Base-by-base conservation (phyloP, 108 stramenopile genomes). In the Craspedostauros australis region DNA sequence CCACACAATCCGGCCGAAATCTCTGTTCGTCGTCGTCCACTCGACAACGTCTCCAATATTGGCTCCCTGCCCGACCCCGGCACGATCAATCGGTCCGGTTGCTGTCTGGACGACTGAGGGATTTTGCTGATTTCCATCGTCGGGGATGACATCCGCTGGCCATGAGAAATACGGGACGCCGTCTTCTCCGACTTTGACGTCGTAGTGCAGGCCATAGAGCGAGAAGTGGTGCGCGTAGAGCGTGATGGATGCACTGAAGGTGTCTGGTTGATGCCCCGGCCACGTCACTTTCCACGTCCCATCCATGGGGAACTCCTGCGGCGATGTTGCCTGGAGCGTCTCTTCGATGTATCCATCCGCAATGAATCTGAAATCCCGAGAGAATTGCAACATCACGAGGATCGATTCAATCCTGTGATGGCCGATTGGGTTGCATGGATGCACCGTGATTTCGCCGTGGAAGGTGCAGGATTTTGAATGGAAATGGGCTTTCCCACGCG, bases 231-330 rank as follows among this genome's bases (percentile, higher is more conserved):
- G 25, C 15, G 21, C 40, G 40, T 57, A 50, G 49, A 43, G 31
- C 5, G 40, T 24, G 0, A 39, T 26, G 23, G 31, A 9, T 4
- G 36, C 45, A 12, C 2, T n/a, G 11, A 4, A 18, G 0, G 15
- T 12, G 27, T 57, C 36, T n/a, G 21, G 31, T 7, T 37, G 18
- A 23, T 11, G 27, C 5, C 46, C 5, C 34, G 60, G 46, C 39
- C 37, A 62, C 41, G 33, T 28, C 3, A 71, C 72, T 23, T 36
- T 59, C 77, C 77, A 79, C 20, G 23, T 22, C n/a, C 77, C 77
- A 72, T 73, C 72, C 21, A 79, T 44, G 5, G 77, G 77, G 32
- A 41, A 73, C 21, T 56, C 28, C 40, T 43, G 19, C 14, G 22
- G 46, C 54, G 52, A 26, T 33, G 11, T 20, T 7, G 8, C 39